A percentile compares a stretch with the other conserved stretches of the same genome.
Evolutionary conservation across 2,329 filamentous ascomycete species (phyloP).

Genomic region (Colletotrichum sp.): DNA sequence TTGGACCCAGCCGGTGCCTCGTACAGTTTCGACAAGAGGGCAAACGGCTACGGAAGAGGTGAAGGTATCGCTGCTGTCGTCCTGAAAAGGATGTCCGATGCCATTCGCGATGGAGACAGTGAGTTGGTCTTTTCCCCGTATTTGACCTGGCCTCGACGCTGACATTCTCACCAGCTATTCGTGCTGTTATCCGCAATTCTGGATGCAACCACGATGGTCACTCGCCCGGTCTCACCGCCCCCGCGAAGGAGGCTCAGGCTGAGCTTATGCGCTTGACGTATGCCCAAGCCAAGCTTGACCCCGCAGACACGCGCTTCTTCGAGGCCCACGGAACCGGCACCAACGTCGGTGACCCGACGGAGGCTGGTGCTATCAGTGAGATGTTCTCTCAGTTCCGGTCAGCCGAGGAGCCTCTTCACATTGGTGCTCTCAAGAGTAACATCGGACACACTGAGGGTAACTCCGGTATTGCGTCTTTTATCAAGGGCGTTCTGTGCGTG

Average conservation of each 20-base stretch:
- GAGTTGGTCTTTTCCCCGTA: not conserved
- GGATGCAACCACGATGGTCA: conserved; percentile 46
- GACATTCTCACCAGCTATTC: not conserved
- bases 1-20: not conserved
- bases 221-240: conserved; percentile 39
- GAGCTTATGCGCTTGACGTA: conserved; percentile 43
- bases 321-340: conserved; percentile 34
- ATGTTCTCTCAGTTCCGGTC: not conserved
- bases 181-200: not conserved
- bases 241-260: conserved; percentile 29
- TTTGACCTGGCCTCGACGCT: not conserved
- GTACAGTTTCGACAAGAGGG: conserved; percentile 31
- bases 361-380: not conserved
- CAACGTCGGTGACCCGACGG: not conserved
- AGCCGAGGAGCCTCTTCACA: not conserved
- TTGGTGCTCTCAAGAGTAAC: not conserved
- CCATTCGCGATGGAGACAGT: not conserved
- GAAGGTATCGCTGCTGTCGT: conserved; percentile 56
- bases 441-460: not conserved
- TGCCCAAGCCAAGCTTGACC: conserved; percentile 24
- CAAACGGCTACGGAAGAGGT: conserved; percentile 67
- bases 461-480: not conserved
- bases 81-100: not conserved
- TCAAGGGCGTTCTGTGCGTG: not conserved
- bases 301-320: conserved; percentile 34